Conservation (phyloP, 2,329 filamentous ascomycete species). For the Madurella fahalii region DNA sequence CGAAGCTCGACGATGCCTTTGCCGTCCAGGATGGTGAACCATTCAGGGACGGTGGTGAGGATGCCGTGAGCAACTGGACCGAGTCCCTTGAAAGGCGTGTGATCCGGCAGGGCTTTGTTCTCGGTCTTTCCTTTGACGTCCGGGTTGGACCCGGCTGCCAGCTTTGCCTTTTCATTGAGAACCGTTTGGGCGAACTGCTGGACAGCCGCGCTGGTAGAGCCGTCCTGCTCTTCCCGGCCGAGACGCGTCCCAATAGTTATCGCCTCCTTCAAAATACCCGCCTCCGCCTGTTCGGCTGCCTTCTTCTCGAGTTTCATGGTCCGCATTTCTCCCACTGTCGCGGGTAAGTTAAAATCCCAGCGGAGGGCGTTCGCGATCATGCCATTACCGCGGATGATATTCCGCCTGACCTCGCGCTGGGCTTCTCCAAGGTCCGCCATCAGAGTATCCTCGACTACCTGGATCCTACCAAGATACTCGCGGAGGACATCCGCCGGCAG, state of each 20-base stretch:
- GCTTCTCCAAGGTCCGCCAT: not conserved
- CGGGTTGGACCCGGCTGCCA: not conserved
- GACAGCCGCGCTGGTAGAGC: not conserved
- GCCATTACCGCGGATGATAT: not conserved
- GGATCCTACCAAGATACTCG: not conserved
- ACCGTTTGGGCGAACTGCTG: not conserved
- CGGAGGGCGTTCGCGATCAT: not conserved
- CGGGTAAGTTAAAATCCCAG: constrained; percentile 4
- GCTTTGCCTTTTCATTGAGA: not conserved
- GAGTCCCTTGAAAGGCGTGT: not conserved
- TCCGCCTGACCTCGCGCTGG: not conserved
- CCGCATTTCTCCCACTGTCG: not conserved
- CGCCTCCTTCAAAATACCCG: not conserved
- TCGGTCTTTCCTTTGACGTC: not conserved
- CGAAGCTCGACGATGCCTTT: constrained; percentile 4
- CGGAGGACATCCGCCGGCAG: not conserved
- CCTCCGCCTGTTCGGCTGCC: not conserved
- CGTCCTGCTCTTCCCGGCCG: not conserved
- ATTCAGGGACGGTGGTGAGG: constrained; percentile 3
- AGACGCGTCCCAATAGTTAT: constrained; percentile 4
- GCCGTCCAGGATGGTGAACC: constrained; percentile 16
- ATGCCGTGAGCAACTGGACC: not conserved
- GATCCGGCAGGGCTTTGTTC: not conserved
- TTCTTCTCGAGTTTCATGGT: not conserved
- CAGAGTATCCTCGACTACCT: not conserved